These are phyloP conservation scores for Pseudogymnoascus destructans DNA, from an alignment of 2,329 filamentous ascomycete species.

Conservation along the genomic window DNA sequence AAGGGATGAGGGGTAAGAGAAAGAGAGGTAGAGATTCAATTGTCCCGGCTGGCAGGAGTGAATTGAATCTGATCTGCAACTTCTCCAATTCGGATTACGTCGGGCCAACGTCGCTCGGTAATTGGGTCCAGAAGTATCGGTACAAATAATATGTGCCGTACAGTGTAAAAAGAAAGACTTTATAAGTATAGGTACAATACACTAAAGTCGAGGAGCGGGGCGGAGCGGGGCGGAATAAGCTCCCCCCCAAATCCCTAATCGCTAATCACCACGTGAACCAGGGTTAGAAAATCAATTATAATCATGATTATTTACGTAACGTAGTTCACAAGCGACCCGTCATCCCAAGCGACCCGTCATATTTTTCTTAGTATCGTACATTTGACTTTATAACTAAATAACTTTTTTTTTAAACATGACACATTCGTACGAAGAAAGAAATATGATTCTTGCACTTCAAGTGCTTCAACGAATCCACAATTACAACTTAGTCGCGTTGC, in stretches of 20 bases:
- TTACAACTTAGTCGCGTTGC: no score
- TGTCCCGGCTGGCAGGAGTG: not conserved
- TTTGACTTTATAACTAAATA: no score
- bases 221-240: conserved; percentile 4
- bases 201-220: not conserved
- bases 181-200: not conserved
- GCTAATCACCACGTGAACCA: not conserved
- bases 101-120: not conserved
- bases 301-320: no score
- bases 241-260: not conserved
- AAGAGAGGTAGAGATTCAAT: not conserved
- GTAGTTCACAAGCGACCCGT: no score
- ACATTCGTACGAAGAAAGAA: no score
- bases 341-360: no score
- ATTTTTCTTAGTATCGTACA: no score
- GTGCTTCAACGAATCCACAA: no score
- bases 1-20: not conserved
- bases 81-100: conserved; percentile 7
- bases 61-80: not conserved
- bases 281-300: no score
- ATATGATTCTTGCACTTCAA: no score
- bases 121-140: not conserved
- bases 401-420: no score
- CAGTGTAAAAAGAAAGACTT: not conserved
- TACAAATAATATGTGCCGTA: not conserved